Evolutionary conservation across 1,139 yeast genomes (phyloP).

Genomic region (Kodamaea sp.): DNA sequence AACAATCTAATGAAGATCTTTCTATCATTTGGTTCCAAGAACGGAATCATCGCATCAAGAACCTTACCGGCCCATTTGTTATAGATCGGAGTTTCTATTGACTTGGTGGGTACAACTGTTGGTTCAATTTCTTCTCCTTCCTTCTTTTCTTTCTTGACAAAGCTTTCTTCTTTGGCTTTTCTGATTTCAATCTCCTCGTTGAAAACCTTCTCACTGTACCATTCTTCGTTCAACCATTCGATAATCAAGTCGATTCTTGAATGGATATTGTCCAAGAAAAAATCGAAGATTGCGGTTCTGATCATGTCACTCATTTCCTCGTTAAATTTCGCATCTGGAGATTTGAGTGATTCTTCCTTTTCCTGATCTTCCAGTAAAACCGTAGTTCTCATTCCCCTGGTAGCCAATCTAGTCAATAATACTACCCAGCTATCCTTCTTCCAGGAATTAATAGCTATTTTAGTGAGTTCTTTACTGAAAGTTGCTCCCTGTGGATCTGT

Average conservation of each 20-base stretch:
- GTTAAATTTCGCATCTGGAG: conserved; percentile 20
- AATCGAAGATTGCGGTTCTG: conserved; percentile 69
- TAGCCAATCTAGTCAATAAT: conserved; percentile 73
- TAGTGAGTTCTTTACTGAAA: conserved; percentile 43
- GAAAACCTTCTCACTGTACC: conserved; percentile 70
- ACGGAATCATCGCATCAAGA: conserved; percentile 80
- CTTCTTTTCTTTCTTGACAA: conserved; percentile 18
- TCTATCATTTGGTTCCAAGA: conserved; percentile 76
- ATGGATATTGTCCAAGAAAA: conserved; percentile 74
- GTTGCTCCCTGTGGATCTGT: conserved; percentile 16
- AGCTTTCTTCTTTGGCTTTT: conserved; percentile 15
- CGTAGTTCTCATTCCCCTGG: conserved; percentile 64
- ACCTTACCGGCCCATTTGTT: conserved; percentile 69
- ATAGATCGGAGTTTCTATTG: conserved; percentile 49
- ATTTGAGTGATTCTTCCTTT: conserved; percentile 9
- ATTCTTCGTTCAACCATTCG: conserved; percentile 95
- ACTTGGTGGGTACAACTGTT: conserved; percentile 3
- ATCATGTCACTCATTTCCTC: conserved; percentile 58
- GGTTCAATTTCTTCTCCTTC: conserved; percentile 10
- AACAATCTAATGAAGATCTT: conserved; percentile 77
- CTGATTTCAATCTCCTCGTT: conserved; percentile 28
- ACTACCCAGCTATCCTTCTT: conserved; percentile 75
- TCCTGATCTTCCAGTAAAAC: conserved; percentile 17
- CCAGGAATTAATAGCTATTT: conserved; percentile 64
- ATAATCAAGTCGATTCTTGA: conserved; percentile 74